Conservation (phyloP, 1,284 basidiomycete species). For the Sphagnurus paluster region DNA sequence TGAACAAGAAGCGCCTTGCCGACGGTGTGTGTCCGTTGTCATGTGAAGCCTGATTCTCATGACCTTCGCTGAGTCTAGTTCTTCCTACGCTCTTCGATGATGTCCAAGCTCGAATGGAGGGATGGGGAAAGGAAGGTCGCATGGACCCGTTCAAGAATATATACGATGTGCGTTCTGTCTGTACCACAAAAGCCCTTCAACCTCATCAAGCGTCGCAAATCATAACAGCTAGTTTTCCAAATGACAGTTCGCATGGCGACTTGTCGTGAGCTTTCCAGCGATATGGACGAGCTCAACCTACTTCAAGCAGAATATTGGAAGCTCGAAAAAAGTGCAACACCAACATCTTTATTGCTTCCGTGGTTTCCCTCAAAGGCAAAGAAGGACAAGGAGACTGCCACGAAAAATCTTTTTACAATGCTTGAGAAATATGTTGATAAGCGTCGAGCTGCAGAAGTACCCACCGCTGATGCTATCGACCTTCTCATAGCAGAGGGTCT, state of each 20-base stretch:
- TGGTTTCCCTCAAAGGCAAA: slow-evolving; percentile 33
- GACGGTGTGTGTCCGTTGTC: neutral
- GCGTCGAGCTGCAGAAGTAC: slow-evolving; percentile 22
- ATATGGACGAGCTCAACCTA: slow-evolving; percentile 22
- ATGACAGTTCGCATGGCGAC: slow-evolving; percentile 36
- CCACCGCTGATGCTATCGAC: slow-evolving; percentile 31
- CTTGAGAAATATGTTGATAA: slow-evolving; percentile 27
- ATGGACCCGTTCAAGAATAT: slow-evolving; percentile 37
- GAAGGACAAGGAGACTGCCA: slow-evolving; percentile 27
- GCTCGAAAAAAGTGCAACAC: slow-evolving; percentile 35
- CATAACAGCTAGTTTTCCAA: slow-evolving; percentile 15
- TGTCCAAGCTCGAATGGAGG: slow-evolving; percentile 27
- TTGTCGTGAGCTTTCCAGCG: slow-evolving; percentile 33
- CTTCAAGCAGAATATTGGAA: slow-evolving; percentile 30
- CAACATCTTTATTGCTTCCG: slow-evolving; percentile 33
- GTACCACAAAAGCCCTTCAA: neutral
- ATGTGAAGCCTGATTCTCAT: neutral
- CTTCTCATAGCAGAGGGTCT: slow-evolving; percentile 29
- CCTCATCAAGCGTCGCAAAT: neutral
- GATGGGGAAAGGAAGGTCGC: slow-evolving; percentile 31
- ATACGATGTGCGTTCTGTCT: slow-evolving; percentile 28
- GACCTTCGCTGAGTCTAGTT: slow-evolving; percentile 21
- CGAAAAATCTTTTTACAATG: slow-evolving; percentile 25
- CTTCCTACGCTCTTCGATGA: slow-evolving; percentile 33
- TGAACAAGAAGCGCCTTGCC: neutral